A percentile compares a stretch with the other conserved stretches of the same genome.
Evolutionary conservation across 2,329 filamentous ascomycete genomes (phyloP).

Genomic region (Malbranchea zuffiana): DNA sequence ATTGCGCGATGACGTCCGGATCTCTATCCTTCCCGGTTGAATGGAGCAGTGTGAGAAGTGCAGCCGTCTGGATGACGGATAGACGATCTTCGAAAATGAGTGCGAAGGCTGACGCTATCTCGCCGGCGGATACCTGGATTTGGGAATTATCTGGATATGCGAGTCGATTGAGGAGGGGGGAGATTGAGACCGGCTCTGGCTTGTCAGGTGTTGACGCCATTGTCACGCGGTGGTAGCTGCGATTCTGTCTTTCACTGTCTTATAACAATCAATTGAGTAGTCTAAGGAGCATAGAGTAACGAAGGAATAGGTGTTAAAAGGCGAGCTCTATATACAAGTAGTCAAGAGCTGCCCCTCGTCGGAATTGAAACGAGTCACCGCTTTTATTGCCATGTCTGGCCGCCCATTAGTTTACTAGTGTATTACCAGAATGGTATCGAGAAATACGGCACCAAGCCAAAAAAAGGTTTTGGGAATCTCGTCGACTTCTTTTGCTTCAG

Average conservation of each 20-base stretch:
- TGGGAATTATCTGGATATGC: slow-evolving; percentile 36
- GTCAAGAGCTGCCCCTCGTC: too few relatives aligned
- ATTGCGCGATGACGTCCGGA: slow-evolving; percentile 75
- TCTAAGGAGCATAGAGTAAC: too few relatives aligned
- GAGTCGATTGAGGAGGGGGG: slow-evolving; percentile 38
- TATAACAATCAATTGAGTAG: too few relatives aligned
- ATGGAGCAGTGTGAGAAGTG: slow-evolving; percentile 80
- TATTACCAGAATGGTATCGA: too few relatives aligned
- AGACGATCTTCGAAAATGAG: slow-evolving; percentile 85
- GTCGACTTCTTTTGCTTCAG: too few relatives aligned
- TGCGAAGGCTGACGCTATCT: slow-evolving; percentile 82
- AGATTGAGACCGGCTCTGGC: slow-evolving; percentile 35
- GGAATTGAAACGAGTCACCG: too few relatives aligned
- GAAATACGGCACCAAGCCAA: too few relatives aligned
- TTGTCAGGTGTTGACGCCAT: slow-evolving; percentile 16
- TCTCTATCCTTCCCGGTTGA: slow-evolving; percentile 78
- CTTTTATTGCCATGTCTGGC: too few relatives aligned
- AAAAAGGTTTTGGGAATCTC: too few relatives aligned
- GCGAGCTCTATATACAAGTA: too few relatives aligned
- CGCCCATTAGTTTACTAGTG: too few relatives aligned
- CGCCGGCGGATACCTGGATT: slow-evolving; percentile 53
- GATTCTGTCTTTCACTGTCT: background rate
- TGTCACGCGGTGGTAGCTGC: background rate
- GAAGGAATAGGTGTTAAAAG: too few relatives aligned
- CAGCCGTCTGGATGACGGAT: slow-evolving; percentile 77